Evolutionary conservation across 2,329 filamentous ascomycete genomes (phyloP).

Genomic region (Talaromyces islandicus): DNA sequence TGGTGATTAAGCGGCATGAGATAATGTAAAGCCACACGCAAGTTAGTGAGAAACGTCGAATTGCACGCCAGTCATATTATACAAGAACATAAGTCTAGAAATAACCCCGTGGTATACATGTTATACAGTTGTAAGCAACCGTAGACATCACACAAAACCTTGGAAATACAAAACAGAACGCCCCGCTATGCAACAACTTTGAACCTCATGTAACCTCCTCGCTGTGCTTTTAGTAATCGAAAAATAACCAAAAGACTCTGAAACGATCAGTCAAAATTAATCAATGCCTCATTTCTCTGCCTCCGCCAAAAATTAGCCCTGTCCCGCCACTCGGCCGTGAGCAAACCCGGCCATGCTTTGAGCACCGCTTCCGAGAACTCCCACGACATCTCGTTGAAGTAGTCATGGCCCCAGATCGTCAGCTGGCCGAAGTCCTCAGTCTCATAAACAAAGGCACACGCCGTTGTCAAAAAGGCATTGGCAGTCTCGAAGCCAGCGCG

Average conservation of each 20-base stretch:
- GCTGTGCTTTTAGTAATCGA: neutral
- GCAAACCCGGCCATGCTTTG: slow-evolving; percentile 36
- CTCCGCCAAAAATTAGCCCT: slow-evolving; percentile 38
- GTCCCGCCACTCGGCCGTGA: slow-evolving; percentile 32
- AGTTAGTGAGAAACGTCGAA: no score
- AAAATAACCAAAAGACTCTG: neutral
- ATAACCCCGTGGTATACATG: neutral
- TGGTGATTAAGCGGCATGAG: neutral
- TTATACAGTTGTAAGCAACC: neutral
- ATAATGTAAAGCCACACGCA: neutral
- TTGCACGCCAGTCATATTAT: neutral
- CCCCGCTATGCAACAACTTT: neutral
- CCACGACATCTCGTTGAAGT: slow-evolving; percentile 38
- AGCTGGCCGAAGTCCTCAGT: slow-evolving; percentile 33
- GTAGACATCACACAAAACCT: neutral
- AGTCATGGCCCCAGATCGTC: slow-evolving; percentile 40
- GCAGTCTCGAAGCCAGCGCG: slow-evolving; percentile 29
- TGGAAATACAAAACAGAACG: neutral
- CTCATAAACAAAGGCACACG: slow-evolving; percentile 30
- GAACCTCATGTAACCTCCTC: neutral
- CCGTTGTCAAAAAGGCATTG: slow-evolving; percentile 31
- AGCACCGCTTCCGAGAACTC: slow-evolving; percentile 36
- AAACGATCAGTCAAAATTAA: slow-evolving; percentile 6
- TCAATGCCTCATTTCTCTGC: slow-evolving; percentile 29
- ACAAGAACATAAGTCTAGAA: neutral